These are phyloP conservation scores for Picocystis salinarum DNA, from an alignment of 139 green algal genomes.

Conservation along the genomic window DNA sequence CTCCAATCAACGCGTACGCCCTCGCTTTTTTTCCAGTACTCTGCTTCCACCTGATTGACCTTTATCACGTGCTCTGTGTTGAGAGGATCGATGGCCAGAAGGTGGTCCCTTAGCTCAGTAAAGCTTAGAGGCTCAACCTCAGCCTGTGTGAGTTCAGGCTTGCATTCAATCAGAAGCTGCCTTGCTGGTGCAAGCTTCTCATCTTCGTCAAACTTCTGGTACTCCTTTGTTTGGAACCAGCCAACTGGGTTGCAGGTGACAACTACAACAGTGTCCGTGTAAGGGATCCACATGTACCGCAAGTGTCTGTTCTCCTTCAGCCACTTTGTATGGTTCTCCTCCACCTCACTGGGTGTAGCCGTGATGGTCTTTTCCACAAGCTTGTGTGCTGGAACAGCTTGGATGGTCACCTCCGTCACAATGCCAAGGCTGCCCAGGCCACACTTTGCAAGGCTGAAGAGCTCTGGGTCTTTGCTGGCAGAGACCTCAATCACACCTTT, in stretches of 20 bases:
- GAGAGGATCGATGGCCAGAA: constrained; percentile 51
- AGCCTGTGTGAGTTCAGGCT: neutral
- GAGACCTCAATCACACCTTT: constrained; percentile 41
- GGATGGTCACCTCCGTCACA: constrained; percentile 68
- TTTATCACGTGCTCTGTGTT: constrained; percentile 39
- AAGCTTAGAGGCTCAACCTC: neutral
- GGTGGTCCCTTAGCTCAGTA: constrained; percentile 58
- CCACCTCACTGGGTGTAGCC: constrained; percentile 30
- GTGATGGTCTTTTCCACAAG: constrained; percentile 71
- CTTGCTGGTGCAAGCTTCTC: constrained; percentile 16
- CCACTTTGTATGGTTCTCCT: constrained; percentile 47
- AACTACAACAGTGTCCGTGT: constrained; percentile 55
- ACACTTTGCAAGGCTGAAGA: constrained; percentile 49
- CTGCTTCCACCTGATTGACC: constrained; percentile 43
- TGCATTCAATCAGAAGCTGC: constrained; percentile 14
- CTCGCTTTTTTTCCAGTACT: constrained; percentile 3
- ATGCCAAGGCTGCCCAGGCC: constrained; percentile 73
- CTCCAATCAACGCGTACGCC: constrained; percentile 40
- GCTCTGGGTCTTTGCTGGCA: constrained; percentile 28
- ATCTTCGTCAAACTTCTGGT: constrained; percentile 7
- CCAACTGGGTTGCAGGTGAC: constrained; percentile 12
- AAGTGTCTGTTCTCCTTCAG: constrained; percentile 59
- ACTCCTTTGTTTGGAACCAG: neutral
- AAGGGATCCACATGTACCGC: constrained; percentile 94
- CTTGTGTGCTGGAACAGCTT: constrained; percentile 38